These are phyloP conservation scores for Eruca vesicaria DNA, from an alignment of 441 rosid species.

Conservation along the genomic window DNA sequence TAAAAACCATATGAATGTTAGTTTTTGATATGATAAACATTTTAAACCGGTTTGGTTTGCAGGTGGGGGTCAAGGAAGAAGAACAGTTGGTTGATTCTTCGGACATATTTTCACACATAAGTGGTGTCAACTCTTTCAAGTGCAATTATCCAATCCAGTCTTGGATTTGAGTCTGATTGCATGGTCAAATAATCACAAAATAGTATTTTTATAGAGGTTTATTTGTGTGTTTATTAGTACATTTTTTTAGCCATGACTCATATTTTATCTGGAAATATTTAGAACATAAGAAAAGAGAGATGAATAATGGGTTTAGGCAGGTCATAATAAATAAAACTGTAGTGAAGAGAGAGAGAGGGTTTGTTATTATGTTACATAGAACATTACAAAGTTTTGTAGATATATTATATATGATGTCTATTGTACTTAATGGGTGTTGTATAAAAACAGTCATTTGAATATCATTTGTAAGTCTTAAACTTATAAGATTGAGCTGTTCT, in stretches of 20 bases:
- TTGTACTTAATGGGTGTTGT: slow-evolving; percentile 29
- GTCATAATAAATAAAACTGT: slow-evolving; percentile 23
- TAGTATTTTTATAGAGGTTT: slow-evolving; percentile 14
- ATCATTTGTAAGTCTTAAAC: background rate
- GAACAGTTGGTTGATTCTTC: slow-evolving; percentile 77
- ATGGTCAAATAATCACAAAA: background rate
- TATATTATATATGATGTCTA: slow-evolving; percentile 1
- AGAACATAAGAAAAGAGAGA: slow-evolving; percentile 20
- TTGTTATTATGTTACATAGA: slow-evolving; percentile 26
- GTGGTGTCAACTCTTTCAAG: slow-evolving; percentile 88
- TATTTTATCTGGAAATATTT: slow-evolving; percentile 5
- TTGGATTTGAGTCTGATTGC: slow-evolving; percentile 49
- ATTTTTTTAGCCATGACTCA: slow-evolving; percentile 15
- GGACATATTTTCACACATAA: slow-evolving; percentile 81
- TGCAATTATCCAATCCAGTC: slow-evolving; percentile 79
- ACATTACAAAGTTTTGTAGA: slow-evolving; percentile 29
- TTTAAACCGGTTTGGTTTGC: slow-evolving; percentile 9
- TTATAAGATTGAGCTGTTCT: background rate
- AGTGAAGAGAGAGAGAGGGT: slow-evolving; percentile 4
- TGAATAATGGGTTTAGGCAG: slow-evolving; percentile 24
- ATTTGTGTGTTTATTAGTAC: slow-evolving; percentile 29
- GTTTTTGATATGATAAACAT: background rate
- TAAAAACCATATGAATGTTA: background rate
- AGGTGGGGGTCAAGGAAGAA: slow-evolving; percentile 72
- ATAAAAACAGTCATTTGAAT: background rate